phyloP scores from a whole-genome alignment of 139 green algal species.

The Chlamydomonas schloesseri region DNA sequence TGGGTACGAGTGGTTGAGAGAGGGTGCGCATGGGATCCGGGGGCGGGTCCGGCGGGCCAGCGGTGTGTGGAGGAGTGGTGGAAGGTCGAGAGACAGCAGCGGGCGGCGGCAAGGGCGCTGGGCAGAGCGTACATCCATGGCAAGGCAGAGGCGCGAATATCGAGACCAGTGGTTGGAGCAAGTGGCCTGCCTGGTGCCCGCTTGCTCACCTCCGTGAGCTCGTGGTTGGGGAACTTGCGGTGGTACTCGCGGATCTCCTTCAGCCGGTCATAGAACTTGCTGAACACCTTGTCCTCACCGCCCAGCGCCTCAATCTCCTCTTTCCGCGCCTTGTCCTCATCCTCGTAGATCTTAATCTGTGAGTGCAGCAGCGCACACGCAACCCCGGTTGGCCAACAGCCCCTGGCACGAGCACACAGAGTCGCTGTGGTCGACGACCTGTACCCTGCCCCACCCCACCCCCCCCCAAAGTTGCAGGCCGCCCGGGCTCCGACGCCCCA shows the following conservation, averaged over 20 bases:
- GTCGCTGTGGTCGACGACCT: not conserved
- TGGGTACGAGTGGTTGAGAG: too few species aligned
- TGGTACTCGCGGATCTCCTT: constrained; percentile 93
- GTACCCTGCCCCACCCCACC: not conserved
- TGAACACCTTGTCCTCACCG: constrained; percentile 69
- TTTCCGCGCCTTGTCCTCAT: constrained; percentile 84
- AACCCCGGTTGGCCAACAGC: not conserved
- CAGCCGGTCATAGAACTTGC: constrained; percentile 93
- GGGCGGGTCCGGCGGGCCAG: not conserved
- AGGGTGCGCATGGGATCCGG: too few species aligned
- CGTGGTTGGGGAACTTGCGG: constrained; percentile 72
- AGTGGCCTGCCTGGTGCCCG: too few species aligned
- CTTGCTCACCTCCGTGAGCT: constrained; percentile 77
- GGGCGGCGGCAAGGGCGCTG: not conserved
- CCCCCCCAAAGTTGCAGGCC: too few species aligned
- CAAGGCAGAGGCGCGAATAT: not conserved
- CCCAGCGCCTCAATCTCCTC: constrained; percentile 93
- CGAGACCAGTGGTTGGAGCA: not conserved
- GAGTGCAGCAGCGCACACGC: not conserved
- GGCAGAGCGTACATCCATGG: not conserved
- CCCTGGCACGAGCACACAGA: too few species aligned
- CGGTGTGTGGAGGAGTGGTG: not conserved
- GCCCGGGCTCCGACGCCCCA: too few species aligned
- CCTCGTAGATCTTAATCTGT: constrained; percentile 89
- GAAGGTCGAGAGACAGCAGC: too few species aligned